A percentile compares a stretch with the other conserved stretches of the same genome.
Evolutionary conservation across 257 asterid genomes (phyloP).

Genomic region (Ajuga chamaepitys): DNA sequence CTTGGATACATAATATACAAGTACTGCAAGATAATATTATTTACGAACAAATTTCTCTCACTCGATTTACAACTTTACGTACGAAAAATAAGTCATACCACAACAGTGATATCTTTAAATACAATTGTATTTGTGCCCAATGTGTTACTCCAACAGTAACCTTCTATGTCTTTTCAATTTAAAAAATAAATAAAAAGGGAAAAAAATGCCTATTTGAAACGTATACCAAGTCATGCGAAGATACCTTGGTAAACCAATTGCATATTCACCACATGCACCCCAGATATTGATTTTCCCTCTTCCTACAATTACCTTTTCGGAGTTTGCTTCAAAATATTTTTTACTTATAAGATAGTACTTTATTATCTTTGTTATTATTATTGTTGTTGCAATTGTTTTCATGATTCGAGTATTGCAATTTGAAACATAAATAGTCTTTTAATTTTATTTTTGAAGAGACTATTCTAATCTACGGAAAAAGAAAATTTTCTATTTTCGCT

Average conservation of each 20-base stretch:
- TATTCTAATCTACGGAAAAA: no score
- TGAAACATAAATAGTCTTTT: neutral
- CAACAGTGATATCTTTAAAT: neutral
- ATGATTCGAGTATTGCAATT: neutral
- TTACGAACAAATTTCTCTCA: no score
- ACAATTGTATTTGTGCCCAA: neutral
- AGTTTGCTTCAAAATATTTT: neutral
- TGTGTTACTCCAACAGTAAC: slow-evolving; percentile 22
- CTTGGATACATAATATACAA: no score
- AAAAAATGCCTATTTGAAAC: neutral
- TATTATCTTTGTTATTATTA: no score
- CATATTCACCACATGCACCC: slow-evolving; percentile 30
- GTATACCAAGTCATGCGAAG: slow-evolving; percentile 24
- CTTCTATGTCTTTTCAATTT: neutral
- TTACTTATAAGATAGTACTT: no score
- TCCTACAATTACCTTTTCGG: slow-evolving; percentile 10
- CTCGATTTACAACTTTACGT: no score
- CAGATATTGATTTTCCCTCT: slow-evolving; percentile 1
- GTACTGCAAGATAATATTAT: no score
- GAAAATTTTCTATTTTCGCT: no score
- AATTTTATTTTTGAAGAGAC: neutral
- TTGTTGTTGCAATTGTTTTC: no score
- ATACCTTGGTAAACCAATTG: slow-evolving; percentile 32
- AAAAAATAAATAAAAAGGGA: no score
- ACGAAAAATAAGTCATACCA: neutral